Evolutionary conservation across 768 basidiomycete genomes (phyloP).

Genomic region (Dendrothele bispora): DNA sequence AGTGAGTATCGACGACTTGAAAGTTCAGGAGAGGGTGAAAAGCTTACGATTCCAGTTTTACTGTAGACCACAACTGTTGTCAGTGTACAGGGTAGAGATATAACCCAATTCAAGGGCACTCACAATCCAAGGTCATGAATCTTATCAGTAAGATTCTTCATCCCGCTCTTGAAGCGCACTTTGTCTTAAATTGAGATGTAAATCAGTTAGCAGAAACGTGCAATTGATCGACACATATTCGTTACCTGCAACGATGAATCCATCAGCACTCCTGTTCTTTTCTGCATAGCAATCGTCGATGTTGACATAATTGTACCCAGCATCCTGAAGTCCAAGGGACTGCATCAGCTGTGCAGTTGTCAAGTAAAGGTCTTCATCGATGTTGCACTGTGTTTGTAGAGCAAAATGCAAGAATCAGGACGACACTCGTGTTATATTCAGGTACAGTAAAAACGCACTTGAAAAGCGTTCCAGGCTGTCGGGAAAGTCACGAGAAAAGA

Average conservation of each 20-base stretch:
- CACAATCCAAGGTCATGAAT: constrained; percentile 63
- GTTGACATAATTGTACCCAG: constrained; percentile 60
- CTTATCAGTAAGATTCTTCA: constrained; percentile 53
- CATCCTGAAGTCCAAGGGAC: constrained; percentile 55
- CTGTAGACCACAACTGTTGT: no score
- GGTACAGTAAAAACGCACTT: constrained; percentile 25
- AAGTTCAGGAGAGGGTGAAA: background rate
- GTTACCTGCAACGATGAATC: constrained; percentile 56
- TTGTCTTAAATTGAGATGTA: constrained; percentile 37
- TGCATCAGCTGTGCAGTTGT: constrained; percentile 52
- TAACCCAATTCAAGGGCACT: no score
- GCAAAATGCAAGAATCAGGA: background rate
- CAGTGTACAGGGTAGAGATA: no score
- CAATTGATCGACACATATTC: background rate
- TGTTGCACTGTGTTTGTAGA: constrained; percentile 36
- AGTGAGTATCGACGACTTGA: background rate
- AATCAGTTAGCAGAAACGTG: background rate
- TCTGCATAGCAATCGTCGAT: constrained; percentile 69
- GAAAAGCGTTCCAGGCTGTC: constrained; percentile 48
- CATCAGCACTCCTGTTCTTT: constrained; percentile 46
- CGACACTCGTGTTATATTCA: background rate
- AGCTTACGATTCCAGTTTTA: constrained; percentile 42
- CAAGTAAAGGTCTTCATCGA: constrained; percentile 50
- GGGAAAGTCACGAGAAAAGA: background rate
- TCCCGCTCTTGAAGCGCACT: constrained; percentile 53